Evolutionary conservation across 2,329 filamentous ascomycete species (phyloP), one percentile per base, ranked within the genome.

Genomic region (Hortaea werneckii): DNA sequence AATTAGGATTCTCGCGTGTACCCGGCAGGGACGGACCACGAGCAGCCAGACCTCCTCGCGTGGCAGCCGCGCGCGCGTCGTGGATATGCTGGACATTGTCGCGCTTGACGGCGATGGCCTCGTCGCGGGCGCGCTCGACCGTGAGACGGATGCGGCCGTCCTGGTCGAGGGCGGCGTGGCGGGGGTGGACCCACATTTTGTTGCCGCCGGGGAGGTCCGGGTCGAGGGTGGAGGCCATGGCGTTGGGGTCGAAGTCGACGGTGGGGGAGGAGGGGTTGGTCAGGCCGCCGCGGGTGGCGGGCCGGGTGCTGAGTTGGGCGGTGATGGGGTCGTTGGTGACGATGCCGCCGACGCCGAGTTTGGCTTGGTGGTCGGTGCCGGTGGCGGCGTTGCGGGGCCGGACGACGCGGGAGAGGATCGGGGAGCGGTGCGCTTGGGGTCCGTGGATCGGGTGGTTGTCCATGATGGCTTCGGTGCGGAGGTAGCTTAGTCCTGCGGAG

Each of bases 401-500:
- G 45, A 84, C 59, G 13, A 82, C 70, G 50, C 80, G 77, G 4
- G 78, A 76, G 49, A 75, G 62, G 3, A 82, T 68, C 0, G 79
- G 79, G 4, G 70, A 57, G 26, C 67, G 67, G 28, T 65, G 56
- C 2, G 63, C 63, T 55, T 80, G 79, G 7, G 80, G 80, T 4
- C 80, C 80, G 53, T 75, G 74, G 29, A 74, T 59, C 1, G 52
- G 52, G 32, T 52, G 51, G 30, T 52, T 54, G 7, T 40, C 30
- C 54, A 78, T 64, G 55, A 74, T 67, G 20, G 75, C 67, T 45
- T 71, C 68, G 9, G 75, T 76, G 41, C 77, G 73, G 3, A 76
- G 65, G 58, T 84, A 83, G 10, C 76, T 75, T 5, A 84, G 67
- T 51, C 80, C 80, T 4, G 77, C 80, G 4, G 77, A 80, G 2